These are phyloP conservation scores for Pseudofabraea citricarpa DNA, from an alignment of 2,329 filamentous ascomycete genomes.

Conservation along the genomic window DNA sequence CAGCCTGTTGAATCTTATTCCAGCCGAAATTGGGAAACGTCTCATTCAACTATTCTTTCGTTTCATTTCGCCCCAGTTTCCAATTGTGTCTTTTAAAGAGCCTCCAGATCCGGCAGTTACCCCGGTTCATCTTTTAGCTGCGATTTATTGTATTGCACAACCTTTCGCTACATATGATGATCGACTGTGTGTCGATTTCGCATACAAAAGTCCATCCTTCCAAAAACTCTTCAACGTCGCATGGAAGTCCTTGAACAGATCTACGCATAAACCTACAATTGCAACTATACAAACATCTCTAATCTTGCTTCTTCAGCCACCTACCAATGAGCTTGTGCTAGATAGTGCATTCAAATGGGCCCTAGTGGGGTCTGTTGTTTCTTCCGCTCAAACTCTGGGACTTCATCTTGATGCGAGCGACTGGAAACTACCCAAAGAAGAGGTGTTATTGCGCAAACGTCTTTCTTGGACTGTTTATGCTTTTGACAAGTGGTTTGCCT, in stretches of 20 bases:
- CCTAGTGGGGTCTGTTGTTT: not conserved
- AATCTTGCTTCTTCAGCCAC: not conserved
- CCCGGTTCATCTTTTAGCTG: not conserved
- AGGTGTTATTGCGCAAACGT: not conserved
- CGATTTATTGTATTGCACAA: not conserved
- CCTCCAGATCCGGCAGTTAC: not conserved
- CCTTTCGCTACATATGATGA: not conserved
- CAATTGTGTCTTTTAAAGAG: not conserved
- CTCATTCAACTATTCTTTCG: not conserved
- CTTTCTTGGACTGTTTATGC: conserved; percentile 1
- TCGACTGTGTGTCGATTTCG: not conserved
- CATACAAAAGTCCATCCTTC: not conserved
- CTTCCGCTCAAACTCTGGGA: not conserved
- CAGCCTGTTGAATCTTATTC: not conserved
- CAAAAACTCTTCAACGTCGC: conserved; percentile 1
- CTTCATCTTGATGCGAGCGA: not conserved
- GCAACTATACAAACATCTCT: not conserved
- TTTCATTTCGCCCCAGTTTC: not conserved
- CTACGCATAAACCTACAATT: not conserved
- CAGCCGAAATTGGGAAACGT: not conserved
- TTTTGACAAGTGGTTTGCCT: not conserved
- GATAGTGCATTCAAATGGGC: not conserved
- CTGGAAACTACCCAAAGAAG: not conserved
- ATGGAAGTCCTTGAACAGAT: not conserved
- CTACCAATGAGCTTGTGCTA: not conserved